A percentile compares a stretch with the other conserved stretches of the same genome.
phyloP scores from a whole-genome alignment of 768 basidiomycete species.

The Boletus barrowsii region DNA sequence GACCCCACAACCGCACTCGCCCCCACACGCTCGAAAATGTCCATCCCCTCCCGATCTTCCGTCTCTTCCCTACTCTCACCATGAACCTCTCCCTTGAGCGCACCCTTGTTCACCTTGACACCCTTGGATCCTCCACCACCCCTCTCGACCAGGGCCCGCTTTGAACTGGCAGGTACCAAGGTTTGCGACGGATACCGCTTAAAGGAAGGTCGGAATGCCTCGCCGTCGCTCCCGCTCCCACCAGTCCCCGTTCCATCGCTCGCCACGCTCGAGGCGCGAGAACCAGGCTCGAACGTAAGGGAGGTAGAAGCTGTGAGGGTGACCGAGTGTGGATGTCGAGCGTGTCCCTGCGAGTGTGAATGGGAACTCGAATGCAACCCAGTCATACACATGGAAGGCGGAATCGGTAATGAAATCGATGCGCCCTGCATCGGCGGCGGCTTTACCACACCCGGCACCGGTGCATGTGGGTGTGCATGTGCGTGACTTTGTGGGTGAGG shows the following conservation, averaged over 20 bases:
- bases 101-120: constrained; percentile 3
- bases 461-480: neutral
- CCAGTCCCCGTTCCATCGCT: constrained; percentile 33
- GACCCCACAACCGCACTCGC: constrained; percentile 19
- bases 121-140: constrained; percentile 16
- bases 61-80: neutral
- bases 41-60: neutral
- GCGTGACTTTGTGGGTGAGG: neutral
- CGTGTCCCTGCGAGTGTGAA: neutral
- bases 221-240: constrained; percentile 31
- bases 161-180: constrained; percentile 56
- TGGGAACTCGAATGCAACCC: constrained; percentile 8
- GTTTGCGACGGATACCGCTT: constrained; percentile 75
- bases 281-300: constrained; percentile 22
- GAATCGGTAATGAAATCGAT: constrained; percentile 36
- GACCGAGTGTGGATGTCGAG: constrained; percentile 2
- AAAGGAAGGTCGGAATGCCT: constrained; percentile 55
- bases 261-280: constrained; percentile 30
- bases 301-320: constrained; percentile 6
- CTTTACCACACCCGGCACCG: constrained; percentile 13
- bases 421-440: constrained; percentile 27
- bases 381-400: constrained; percentile 17
- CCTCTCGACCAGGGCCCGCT: constrained; percentile 46
- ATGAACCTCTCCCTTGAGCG: neutral
- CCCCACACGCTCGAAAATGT: neutral